A percentile compares a stretch with the other conserved stretches of the same genome.
Conservation (phyloP, 2,329 filamentous ascomycete genomes). For the Fusarium sp. region DNA sequence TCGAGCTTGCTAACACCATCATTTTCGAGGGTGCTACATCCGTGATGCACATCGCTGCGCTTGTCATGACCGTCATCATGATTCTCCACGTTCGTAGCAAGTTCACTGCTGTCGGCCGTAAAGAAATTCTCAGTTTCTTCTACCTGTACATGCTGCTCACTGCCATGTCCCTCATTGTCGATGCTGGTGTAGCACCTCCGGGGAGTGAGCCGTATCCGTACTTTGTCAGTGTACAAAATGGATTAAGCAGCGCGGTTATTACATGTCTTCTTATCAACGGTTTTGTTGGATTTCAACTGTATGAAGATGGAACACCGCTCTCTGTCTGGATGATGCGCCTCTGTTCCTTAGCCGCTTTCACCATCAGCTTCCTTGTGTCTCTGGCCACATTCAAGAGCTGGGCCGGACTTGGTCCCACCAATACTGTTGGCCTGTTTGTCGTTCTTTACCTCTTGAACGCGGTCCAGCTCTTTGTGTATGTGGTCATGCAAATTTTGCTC, state of each 20-base stretch:
- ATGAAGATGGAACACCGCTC: slow-evolving; percentile 94
- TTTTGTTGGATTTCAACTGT: slow-evolving; percentile 97
- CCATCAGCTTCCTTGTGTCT: slow-evolving; percentile 87
- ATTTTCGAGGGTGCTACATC: slow-evolving; percentile 95
- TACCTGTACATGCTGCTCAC: slow-evolving; percentile 95
- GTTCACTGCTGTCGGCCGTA: slow-evolving; percentile 92
- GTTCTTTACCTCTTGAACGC: slow-evolving; percentile 93
- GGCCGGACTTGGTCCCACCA: slow-evolving; percentile 86
- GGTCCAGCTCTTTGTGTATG: slow-evolving; percentile 86
- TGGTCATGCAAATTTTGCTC: slow-evolving; percentile 88
- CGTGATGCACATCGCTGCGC: slow-evolving; percentile 90
- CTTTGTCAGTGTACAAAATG: slow-evolving; percentile 89
- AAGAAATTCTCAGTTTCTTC: slow-evolving; percentile 89
- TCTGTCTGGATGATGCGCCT: slow-evolving; percentile 93
- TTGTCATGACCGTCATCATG: slow-evolving; percentile 97
- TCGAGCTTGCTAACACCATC: slow-evolving; percentile 97
- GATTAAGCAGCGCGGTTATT: slow-evolving; percentile 85
- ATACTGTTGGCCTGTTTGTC: slow-evolving; percentile 90
- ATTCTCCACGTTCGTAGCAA: slow-evolving; percentile 96
- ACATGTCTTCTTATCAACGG: slow-evolving; percentile 95
- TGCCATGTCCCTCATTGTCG: slow-evolving; percentile 88
- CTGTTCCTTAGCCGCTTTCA: slow-evolving; percentile 83
- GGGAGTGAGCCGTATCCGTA: slow-evolving; percentile 86
- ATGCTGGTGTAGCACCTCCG: slow-evolving; percentile 91
- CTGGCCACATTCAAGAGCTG: slow-evolving; percentile 93